A percentile compares a stretch with the other conserved stretches of the same genome.
phyloP scores from a whole-genome alignment of 2,329 filamentous ascomycete genomes.

The Grosmannia clavigera region DNA sequence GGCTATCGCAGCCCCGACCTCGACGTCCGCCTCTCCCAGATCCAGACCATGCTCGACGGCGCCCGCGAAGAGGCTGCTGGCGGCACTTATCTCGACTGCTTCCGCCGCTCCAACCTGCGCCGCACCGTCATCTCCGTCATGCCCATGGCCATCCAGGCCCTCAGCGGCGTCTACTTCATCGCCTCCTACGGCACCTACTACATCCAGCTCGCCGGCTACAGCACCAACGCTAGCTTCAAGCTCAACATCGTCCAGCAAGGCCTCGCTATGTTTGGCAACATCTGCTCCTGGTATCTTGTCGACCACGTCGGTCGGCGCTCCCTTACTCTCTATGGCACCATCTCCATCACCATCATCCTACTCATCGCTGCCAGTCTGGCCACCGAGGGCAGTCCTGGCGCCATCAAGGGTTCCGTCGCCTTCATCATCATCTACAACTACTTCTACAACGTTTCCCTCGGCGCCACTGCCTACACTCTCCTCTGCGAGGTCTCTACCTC shows the following conservation, averaged over 20 bases:
- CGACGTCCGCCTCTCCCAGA: conserved; percentile 18
- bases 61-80: conserved; percentile 38
- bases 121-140: conserved; percentile 38
- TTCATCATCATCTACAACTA: conserved; percentile 20
- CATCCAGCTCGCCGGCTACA: conserved; percentile 27
- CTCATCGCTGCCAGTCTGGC: conserved; percentile 22
- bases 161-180: conserved; percentile 22
- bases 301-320: conserved; percentile 23
- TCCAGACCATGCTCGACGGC: conserved; percentile 25
- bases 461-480: conserved; percentile 22
- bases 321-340: conserved; percentile 23
- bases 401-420: conserved; percentile 2
- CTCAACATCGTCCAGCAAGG: conserved; percentile 23
- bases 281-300: conserved; percentile 21
- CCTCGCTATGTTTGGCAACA: conserved; percentile 24
- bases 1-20: conserved; percentile 14
- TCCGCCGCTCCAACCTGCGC: conserved; percentile 33
- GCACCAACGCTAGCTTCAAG: conserved; percentile 16
- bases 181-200: conserved; percentile 28
- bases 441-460: conserved; percentile 24
- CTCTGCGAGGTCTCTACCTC: conserved; percentile 24
- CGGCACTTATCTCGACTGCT: conserved; percentile 37
- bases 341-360: conserved; percentile 25
- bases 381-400: neutral
- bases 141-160: conserved; percentile 15